A percentile compares a stretch with the other conserved stretches of the same genome.
phyloP scores from a whole-genome alignment of 2,329 filamentous ascomycete species.

The Chaetomium sp. region DNA sequence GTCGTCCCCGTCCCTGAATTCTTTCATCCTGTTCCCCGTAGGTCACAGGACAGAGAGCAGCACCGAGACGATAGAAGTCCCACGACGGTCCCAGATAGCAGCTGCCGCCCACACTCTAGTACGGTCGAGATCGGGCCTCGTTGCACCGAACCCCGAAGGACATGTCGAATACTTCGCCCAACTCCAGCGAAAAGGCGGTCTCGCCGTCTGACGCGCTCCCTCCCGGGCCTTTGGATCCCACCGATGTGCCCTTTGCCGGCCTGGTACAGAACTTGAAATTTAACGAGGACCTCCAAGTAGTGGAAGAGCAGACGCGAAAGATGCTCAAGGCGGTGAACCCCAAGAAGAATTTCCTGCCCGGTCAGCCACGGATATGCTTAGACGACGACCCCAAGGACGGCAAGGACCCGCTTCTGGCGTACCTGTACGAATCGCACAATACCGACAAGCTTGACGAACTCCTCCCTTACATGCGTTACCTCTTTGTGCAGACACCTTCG shows the following conservation, averaged over 20 bases:
- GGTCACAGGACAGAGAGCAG: no score
- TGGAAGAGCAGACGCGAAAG: constrained; percentile 16
- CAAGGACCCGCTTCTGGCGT: constrained; percentile 25
- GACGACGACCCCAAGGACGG: constrained; percentile 4
- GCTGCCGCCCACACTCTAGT: no score
- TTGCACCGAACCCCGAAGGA: no score
- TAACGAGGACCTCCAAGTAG: constrained; percentile 25
- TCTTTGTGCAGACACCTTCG: constrained; percentile 31
- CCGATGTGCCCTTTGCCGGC: constrained; percentile 13
- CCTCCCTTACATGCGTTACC: constrained; percentile 35
- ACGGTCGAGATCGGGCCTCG: no score
- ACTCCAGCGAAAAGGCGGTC: neutral
- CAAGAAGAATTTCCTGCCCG: constrained; percentile 32
- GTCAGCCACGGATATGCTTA: constrained; percentile 35
- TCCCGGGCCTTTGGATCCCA: neutral
- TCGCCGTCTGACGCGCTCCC: neutral
- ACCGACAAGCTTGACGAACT: constrained; percentile 32
- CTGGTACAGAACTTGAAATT: constrained; percentile 16
- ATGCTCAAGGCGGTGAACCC: constrained; percentile 22
- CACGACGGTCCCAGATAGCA: no score
- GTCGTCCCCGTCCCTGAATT: no score
- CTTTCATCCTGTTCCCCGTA: no score
- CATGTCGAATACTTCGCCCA: neutral
- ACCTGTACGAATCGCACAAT: constrained; percentile 31
- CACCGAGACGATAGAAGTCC: no score